Percentiles rank a stretch among this genome's conserved stretches.
phyloP scores from a whole-genome alignment of 2,329 filamentous ascomycete species.

The Cercospora sesami region DNA sequence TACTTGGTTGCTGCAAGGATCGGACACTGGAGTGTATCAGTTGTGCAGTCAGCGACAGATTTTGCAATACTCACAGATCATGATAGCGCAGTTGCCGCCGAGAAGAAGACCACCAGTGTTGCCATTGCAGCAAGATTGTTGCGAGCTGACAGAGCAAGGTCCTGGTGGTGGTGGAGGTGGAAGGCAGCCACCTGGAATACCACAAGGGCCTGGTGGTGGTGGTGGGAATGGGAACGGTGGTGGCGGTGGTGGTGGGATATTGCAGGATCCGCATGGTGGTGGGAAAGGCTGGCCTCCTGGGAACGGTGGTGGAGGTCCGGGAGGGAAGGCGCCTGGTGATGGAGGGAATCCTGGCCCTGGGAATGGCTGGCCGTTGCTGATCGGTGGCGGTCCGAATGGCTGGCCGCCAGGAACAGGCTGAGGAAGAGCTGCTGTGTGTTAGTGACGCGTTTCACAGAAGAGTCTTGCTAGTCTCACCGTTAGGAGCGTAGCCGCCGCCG shows the following conservation, averaged over 20 bases:
- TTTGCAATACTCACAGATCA: conserved; percentile 3
- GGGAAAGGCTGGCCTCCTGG: no score
- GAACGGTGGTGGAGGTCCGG: neutral
- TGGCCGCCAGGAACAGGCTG: no score
- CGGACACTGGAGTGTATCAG: neutral
- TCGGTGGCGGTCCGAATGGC: no score
- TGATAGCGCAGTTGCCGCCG: conserved; percentile 14
- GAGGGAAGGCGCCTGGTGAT: no score
- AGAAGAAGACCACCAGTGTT: conserved; percentile 4
- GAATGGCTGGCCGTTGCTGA: no score
- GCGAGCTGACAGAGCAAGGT: conserved; percentile 3
- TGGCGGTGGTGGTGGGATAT: neutral
- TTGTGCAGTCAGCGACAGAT: neutral
- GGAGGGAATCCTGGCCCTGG: no score
- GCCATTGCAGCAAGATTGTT: conserved; percentile 18
- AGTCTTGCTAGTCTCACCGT: neutral
- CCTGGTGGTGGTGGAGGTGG: neutral
- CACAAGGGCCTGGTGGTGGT: neutral
- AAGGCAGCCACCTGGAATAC: neutral
- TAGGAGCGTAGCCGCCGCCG: neutral
- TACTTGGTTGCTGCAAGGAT: neutral
- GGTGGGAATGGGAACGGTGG: neutral
- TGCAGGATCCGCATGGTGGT: neutral
- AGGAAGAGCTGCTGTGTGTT: neutral
- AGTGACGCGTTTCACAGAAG: neutral